phyloP scores from a whole-genome alignment of 306 rosid genomes.

The Casuarina equisetifolia region DNA sequence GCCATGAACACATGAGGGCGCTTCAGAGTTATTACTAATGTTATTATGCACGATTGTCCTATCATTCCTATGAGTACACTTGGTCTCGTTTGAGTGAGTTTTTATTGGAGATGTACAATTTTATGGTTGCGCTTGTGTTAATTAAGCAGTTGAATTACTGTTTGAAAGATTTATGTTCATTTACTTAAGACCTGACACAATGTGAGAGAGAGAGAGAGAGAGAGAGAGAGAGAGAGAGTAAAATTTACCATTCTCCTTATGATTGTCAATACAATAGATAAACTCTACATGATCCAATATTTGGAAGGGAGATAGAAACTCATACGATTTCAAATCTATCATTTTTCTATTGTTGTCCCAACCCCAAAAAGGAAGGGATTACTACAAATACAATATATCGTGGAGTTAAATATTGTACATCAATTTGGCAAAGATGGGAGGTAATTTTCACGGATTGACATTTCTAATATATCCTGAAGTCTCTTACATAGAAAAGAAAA shows the following conservation, averaged over 20 bases:
- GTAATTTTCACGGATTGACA: slow-evolving; percentile 47
- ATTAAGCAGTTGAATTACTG: not conserved
- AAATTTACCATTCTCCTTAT: not conserved
- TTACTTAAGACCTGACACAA: too few relatives aligned
- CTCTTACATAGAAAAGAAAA: slow-evolving; percentile 27
- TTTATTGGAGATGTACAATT: too few relatives aligned
- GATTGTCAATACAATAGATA: not conserved
- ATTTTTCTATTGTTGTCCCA: not conserved
- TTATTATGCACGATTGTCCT: not conserved
- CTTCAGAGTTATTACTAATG: too few relatives aligned
- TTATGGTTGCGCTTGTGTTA: not conserved
- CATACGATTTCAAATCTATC: slow-evolving; percentile 15
- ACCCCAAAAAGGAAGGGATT: not conserved
- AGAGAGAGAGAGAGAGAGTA: too few relatives aligned
- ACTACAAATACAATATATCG: slow-evolving; percentile 38
- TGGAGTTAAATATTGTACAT: slow-evolving; percentile 42
- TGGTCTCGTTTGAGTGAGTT: too few relatives aligned
- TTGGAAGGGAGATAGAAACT: slow-evolving; percentile 3
- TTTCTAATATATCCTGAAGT: slow-evolving; percentile 30
- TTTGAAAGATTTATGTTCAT: too few relatives aligned
- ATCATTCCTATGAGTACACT: not conserved
- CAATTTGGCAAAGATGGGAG: slow-evolving; percentile 35
- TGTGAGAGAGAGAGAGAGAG: too few relatives aligned
- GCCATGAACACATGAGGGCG: not conserved
- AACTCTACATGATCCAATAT: slow-evolving; percentile 1